These are phyloP conservation scores for Colletotrichum camelliae DNA, from an alignment of 2,329 filamentous ascomycete genomes.

Conservation along the genomic window DNA sequence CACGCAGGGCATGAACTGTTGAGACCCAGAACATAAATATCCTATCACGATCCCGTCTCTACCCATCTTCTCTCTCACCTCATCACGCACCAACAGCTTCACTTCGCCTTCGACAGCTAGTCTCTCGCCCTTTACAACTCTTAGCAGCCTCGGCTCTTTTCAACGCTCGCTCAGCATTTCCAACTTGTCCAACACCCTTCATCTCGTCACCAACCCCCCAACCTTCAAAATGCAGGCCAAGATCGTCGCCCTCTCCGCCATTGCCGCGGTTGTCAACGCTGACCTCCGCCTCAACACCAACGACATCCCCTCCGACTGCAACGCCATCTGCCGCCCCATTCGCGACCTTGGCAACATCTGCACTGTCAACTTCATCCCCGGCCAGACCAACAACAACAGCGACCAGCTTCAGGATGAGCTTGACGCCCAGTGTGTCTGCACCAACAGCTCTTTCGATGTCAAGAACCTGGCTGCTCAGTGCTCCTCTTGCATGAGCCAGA, in stretches of 20 bases:
- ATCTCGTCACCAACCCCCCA: not conserved
- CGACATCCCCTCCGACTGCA: slow-evolving; percentile 39
- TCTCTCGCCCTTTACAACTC: slow-evolving; percentile 11
- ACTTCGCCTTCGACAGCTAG: slow-evolving; percentile 23
- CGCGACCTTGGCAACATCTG: slow-evolving; percentile 39
- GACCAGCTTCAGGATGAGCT: slow-evolving; percentile 16
- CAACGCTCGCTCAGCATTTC: slow-evolving; percentile 8
- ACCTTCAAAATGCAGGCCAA: slow-evolving; percentile 31
- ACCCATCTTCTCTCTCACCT: not conserved
- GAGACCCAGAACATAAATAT: slow-evolving; percentile 17
- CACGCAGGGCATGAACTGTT: not conserved
- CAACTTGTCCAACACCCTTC: not conserved
- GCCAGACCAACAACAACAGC: slow-evolving; percentile 23
- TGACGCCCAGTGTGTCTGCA: slow-evolving; percentile 21
- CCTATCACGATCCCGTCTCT: slow-evolving; percentile 19
- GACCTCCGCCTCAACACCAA: slow-evolving; percentile 37
- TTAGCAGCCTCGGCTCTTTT: slow-evolving; percentile 13
- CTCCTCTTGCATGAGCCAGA: slow-evolving; percentile 41
- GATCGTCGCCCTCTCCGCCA: slow-evolving; percentile 30
- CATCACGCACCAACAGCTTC: slow-evolving; percentile 16
- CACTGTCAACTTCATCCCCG: slow-evolving; percentile 32
- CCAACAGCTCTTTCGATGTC: slow-evolving; percentile 20
- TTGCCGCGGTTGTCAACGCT: slow-evolving; percentile 34
- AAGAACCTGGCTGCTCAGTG: slow-evolving; percentile 28
- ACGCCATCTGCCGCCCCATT: slow-evolving; percentile 41